Base-by-base conservation (phyloP, 2,329 filamentous ascomycete genomes). In the Raffaelea arxii region DNA sequence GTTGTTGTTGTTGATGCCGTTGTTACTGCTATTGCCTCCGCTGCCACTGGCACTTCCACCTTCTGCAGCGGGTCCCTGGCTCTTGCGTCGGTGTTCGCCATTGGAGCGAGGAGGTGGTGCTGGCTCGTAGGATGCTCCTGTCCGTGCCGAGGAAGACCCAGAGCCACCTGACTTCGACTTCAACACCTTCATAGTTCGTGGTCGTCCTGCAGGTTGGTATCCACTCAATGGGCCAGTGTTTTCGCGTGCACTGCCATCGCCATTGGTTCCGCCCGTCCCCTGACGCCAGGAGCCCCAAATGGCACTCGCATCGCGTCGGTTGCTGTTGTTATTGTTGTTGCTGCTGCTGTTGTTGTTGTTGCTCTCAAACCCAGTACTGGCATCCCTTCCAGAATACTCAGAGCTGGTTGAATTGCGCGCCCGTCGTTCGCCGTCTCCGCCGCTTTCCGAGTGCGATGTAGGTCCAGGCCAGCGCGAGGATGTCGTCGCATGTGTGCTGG, bases 171-270 rank as follows among this genome's bases (percentile, higher is more conserved):
- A 72, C 61, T 88, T 92, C 1, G 91, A 82, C 58, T 89, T 88
- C 44, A 97, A 71, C 2, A 96, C 84, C 68, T 95, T 97, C 84
- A 97, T 97, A 43, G 80, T 82, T 43, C 84, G 78, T 16, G 74
- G 66, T 18, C 80, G 71, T 59, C 79, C 65, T 53, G 82, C 71
- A 55, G 82, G 82, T 59, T 87, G 83, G 59, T 88, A 87, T 23
- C 81, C 80, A 55, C 79, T 82, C 53, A 77, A 62, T 46, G 72
- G 72, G 2, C 66, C 65, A n/a, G n/a, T n/a, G 53, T 65, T 70
- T 51, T 78, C 77, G 47, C 70, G 74, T n/a, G 63, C 60, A 10
- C 68, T 66, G 56, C 69, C 72, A 37, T 84, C 81, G 43, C 67
- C 58, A 6, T 72, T 70, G 44, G 68, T 69, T 1, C 65, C 61